Conservation (phyloP, 768 basidiomycete genomes). For the Panellus pusillus region DNA sequence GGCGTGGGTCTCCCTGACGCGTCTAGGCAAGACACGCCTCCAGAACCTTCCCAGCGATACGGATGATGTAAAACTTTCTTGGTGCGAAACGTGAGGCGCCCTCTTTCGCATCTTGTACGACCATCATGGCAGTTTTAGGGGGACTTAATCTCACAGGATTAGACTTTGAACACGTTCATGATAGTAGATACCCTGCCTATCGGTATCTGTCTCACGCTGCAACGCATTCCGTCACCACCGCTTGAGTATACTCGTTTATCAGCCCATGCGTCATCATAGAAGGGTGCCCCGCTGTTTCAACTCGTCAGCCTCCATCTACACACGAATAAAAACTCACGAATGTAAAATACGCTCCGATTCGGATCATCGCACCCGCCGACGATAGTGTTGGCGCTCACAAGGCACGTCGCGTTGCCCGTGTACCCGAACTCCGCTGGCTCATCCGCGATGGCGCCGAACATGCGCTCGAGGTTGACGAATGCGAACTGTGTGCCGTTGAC, state of each 20-base stretch:
- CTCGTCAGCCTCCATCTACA: not conserved
- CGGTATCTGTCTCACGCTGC: not conserved
- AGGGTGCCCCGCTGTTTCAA: slow-evolving; percentile 30
- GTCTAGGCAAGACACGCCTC: too few species aligned
- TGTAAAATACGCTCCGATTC: slow-evolving; percentile 31
- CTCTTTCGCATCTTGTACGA: too few species aligned
- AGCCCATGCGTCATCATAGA: slow-evolving; percentile 29
- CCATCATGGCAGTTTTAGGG: too few species aligned
- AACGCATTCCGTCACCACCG: slow-evolving; percentile 22
- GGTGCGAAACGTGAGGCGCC: too few species aligned
- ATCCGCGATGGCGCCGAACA: slow-evolving; percentile 29
- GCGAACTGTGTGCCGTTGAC: slow-evolving; percentile 32
- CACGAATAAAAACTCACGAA: slow-evolving; percentile 24
- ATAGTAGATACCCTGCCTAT: too few species aligned
- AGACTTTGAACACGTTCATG: too few species aligned
- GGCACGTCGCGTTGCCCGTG: slow-evolving; percentile 30
- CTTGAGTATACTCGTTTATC: slow-evolving; percentile 28
- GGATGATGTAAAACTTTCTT: too few species aligned
- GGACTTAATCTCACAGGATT: too few species aligned
- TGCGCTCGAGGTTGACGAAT: slow-evolving; percentile 29
- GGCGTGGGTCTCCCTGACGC: too few species aligned
- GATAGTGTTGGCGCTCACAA: slow-evolving; percentile 31
- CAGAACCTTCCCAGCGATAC: too few species aligned
- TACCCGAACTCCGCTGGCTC: slow-evolving; percentile 28
- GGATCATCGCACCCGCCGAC: slow-evolving; percentile 33